Percentiles rank a stretch among this genome's conserved stretches.
These are phyloP conservation scores for Apiospora phragmitis DNA, from an alignment of 2,329 filamentous ascomycete genomes.

Conservation along the genomic window DNA sequence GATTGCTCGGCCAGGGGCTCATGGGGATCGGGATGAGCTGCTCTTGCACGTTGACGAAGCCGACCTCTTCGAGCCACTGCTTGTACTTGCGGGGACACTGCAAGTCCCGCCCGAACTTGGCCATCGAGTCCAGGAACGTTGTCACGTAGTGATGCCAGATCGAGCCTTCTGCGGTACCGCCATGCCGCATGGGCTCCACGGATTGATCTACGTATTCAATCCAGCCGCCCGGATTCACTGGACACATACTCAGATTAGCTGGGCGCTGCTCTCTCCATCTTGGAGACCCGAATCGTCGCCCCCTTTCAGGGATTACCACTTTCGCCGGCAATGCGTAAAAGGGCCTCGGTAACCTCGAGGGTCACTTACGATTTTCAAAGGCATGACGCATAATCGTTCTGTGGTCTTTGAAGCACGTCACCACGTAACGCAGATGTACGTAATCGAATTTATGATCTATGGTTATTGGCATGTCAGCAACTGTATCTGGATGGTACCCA, in stretches of 20 bases:
- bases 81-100: neutral
- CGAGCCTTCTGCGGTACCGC: constrained; percentile 5
- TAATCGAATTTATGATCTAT: constrained; percentile 9
- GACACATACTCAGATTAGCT: neutral
- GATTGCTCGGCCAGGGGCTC: neutral
- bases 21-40: constrained; percentile 3
- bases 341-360: neutral
- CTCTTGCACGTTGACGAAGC: constrained; percentile 9
- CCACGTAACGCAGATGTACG: constrained; percentile 10
- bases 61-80: neutral
- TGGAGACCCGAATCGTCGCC: too few relatives aligned
- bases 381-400: constrained; percentile 6
- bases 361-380: neutral
- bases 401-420: constrained; percentile 7
- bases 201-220: constrained; percentile 3
- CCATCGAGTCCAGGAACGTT: neutral
- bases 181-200: neutral
- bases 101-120: neutral
- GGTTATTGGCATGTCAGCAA: neutral
- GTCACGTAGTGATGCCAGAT: neutral
- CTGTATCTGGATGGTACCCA: neutral
- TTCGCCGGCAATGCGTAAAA: neutral
- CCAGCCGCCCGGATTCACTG: constrained; percentile 9
- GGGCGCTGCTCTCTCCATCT: neutral
- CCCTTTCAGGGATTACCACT: too few relatives aligned